phyloP scores from a whole-genome alignment of 2,329 filamentous ascomycete genomes.

The Colletotrichum aenigma region DNA sequence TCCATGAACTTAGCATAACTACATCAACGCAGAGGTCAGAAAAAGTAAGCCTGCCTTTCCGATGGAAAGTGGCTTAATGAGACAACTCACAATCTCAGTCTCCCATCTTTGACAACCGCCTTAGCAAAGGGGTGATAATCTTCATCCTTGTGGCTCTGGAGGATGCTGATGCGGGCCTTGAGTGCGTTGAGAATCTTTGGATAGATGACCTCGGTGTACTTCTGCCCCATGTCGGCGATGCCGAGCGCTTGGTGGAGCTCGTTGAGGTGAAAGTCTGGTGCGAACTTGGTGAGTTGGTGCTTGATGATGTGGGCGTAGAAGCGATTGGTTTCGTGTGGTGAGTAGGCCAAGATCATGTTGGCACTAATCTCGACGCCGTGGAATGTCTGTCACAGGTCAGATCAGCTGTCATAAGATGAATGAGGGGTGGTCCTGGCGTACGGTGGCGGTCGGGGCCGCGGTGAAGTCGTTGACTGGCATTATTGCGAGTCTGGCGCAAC shows the following conservation, averaged over 20 bases:
- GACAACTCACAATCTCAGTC: background rate
- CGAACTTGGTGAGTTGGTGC: background rate
- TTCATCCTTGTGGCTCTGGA: background rate
- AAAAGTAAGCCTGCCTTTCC: background rate
- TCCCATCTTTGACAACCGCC: background rate
- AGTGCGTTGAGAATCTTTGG: background rate
- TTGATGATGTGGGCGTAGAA: background rate
- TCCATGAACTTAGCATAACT: background rate
- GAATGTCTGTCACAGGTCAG: background rate
- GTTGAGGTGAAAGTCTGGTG: background rate
- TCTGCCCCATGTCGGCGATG: background rate
- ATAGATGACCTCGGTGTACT: background rate
- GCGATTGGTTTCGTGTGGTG: background rate
- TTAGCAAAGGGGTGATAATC: background rate
- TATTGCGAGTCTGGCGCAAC: background rate
- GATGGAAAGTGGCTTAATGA: background rate
- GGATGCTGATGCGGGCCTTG: background rate
- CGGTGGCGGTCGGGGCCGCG: background rate
- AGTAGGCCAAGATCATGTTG: background rate
- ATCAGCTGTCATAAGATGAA: background rate
- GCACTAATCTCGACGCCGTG: background rate
- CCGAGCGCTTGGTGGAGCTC: background rate
- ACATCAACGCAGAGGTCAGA: background rate
- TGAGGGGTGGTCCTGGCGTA: background rate
- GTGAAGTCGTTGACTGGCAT: background rate